phyloP scores from a whole-genome alignment of 2,329 filamentous ascomycete genomes.

The Bipolaris victoriae region DNA sequence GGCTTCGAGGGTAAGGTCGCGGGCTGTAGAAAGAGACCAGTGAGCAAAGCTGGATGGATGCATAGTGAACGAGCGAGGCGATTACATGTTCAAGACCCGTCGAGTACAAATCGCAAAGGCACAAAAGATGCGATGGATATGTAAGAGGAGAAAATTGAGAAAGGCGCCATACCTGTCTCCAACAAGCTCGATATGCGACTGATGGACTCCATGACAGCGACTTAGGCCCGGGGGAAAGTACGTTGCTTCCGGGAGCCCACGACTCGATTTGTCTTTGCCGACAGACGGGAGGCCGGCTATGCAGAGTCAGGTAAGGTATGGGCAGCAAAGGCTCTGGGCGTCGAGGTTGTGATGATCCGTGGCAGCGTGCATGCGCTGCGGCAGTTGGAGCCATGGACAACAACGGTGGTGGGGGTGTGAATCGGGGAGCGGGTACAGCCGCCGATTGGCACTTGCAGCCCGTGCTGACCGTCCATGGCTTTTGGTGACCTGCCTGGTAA shows the following conservation, averaged over 20 bases:
- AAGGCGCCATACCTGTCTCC: slow-evolving; percentile 74
- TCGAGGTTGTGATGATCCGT: slow-evolving; percentile 32
- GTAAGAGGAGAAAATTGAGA: slow-evolving; percentile 9
- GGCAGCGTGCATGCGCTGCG: slow-evolving; percentile 27
- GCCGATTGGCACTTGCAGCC: slow-evolving; percentile 12
- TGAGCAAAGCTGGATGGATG: slow-evolving; percentile 49
- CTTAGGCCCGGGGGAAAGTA: slow-evolving; percentile 19
- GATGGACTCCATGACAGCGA: slow-evolving; percentile 83
- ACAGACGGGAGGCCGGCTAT: slow-evolving; percentile 31
- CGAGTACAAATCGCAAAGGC: slow-evolving; percentile 12
- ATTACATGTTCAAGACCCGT: slow-evolving; percentile 10
- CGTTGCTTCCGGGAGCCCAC: slow-evolving; percentile 24
- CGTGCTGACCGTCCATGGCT: background rate
- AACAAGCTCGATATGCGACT: slow-evolving; percentile 91
- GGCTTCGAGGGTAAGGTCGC: slow-evolving; percentile 96
- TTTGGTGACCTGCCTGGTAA: slow-evolving; percentile 4
- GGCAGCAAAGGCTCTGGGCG: slow-evolving; percentile 21
- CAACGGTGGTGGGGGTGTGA: slow-evolving; percentile 10
- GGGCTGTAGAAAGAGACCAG: slow-evolving; percentile 65
- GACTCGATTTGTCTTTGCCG: slow-evolving; percentile 15
- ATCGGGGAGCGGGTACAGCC: slow-evolving; percentile 16
- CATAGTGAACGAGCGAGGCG: slow-evolving; percentile 25
- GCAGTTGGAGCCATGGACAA: slow-evolving; percentile 16
- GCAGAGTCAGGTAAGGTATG: slow-evolving; percentile 31
- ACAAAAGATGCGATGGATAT: background rate